Evolutionary conservation across 768 basidiomycete species (phyloP).

Genomic region (Lactarius indigo): DNA sequence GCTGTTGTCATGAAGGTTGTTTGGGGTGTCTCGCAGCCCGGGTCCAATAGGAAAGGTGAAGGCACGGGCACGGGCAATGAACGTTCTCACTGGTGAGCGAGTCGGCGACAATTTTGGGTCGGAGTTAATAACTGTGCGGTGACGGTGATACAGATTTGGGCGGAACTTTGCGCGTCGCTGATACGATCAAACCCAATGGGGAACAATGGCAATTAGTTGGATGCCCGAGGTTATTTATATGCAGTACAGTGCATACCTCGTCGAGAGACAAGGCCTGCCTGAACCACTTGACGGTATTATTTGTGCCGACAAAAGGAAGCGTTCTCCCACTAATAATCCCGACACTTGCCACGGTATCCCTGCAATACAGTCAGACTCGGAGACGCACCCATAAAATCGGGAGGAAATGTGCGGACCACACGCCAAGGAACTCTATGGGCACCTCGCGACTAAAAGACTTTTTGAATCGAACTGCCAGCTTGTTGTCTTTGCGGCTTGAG

Average conservation of each 20-base stretch:
- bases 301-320: constrained; percentile 65
- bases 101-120: constrained; percentile 26
- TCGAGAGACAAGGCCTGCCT: constrained; percentile 76
- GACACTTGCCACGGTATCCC: constrained; percentile 83
- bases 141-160: constrained; percentile 66
- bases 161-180: constrained; percentile 59
- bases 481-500: constrained; percentile 42
- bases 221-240: background rate
- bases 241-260: constrained; percentile 45
- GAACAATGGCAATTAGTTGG: background rate
- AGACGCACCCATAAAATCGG: background rate
- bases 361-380: constrained; percentile 21
- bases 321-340: constrained; percentile 55
- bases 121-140: constrained; percentile 34
- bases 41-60: background rate
- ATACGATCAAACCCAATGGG: background rate
- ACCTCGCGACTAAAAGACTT: constrained; percentile 62
- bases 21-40: constrained; percentile 7
- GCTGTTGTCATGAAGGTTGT: background rate
- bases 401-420: constrained; percentile 48
- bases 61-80: background rate
- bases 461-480: constrained; percentile 65
- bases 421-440: constrained; percentile 72
- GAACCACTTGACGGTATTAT: constrained; percentile 62
- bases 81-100: constrained; percentile 5